Conservation (phyloP, 495 filamentous ascomycete species). For the Articulospora tetracladia region DNA sequence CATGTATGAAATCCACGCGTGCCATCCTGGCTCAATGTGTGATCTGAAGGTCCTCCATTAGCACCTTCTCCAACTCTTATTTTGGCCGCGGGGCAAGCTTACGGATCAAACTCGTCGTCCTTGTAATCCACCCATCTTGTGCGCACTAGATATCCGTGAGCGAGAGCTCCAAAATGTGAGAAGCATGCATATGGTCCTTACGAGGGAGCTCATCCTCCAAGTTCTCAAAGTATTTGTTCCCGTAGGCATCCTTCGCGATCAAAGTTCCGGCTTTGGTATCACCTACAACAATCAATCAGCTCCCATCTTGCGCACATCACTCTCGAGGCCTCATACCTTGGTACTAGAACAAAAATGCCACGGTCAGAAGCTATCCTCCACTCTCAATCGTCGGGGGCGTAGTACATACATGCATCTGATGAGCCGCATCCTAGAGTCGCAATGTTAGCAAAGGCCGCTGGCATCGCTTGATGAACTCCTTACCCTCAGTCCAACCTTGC, state of each 20-base stretch:
- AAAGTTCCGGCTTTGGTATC: slow-evolving; percentile 94
- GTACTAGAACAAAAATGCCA: slow-evolving; percentile 16
- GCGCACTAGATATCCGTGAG: slow-evolving; percentile 57
- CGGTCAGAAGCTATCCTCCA: slow-evolving; percentile 14
- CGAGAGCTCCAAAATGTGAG: not conserved
- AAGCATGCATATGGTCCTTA: slow-evolving; percentile 39
- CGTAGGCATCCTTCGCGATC: slow-evolving; percentile 81
- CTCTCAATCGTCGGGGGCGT: slow-evolving; percentile 1
- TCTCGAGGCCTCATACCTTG: slow-evolving; percentile 11
- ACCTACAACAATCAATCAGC: slow-evolving; percentile 52
- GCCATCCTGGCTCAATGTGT: slow-evolving; percentile 97
- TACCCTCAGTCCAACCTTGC: slow-evolving; percentile 85
- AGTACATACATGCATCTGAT: slow-evolving; percentile 83
- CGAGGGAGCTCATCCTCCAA: slow-evolving; percentile 84
- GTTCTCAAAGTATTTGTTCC: slow-evolving; percentile 99
- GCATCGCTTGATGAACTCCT: slow-evolving; percentile 12
- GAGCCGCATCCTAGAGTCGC: slow-evolving; percentile 66
- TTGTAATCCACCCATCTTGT: slow-evolving; percentile 99
- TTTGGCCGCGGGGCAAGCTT: slow-evolving; percentile 25
- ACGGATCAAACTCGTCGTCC: slow-evolving; percentile 80
- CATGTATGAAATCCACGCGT: slow-evolving; percentile 93
- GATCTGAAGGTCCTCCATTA: slow-evolving; percentile 38
- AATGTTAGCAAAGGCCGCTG: slow-evolving; percentile 15
- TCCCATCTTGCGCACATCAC: not conserved
- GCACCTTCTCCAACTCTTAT: not conserved